Conservation (phyloP, 345 rosid genomes). For the Carallia brachiata region DNA sequence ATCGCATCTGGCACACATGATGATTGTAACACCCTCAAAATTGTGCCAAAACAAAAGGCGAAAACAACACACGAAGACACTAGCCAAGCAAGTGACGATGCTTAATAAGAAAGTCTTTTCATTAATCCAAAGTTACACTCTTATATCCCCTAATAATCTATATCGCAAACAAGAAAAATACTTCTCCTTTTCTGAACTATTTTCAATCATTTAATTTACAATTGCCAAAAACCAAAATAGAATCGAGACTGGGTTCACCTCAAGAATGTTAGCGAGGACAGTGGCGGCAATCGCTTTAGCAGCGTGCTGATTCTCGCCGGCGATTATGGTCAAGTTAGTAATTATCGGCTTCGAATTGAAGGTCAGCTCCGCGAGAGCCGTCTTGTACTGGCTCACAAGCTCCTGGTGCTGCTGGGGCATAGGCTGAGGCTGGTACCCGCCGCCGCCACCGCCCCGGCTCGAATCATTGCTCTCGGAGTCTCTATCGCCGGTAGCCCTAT, state of each 20-base stretch:
- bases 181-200: background rate
- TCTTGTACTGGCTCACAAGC: slow-evolving; percentile 84
- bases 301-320: slow-evolving; percentile 85
- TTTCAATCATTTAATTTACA: slow-evolving; percentile 17
- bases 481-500: slow-evolving; percentile 27
- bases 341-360: slow-evolving; percentile 98
- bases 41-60: background rate
- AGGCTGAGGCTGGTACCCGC: slow-evolving; percentile 79
- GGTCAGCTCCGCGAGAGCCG: slow-evolving; percentile 88
- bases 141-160: background rate
- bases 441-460: slow-evolving; percentile 40
- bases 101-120: slow-evolving; percentile 23
- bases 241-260: slow-evolving; percentile 76
- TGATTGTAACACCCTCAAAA: too few species aligned
- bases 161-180: background rate
- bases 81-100: slow-evolving; percentile 3
- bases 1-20: too few species aligned
- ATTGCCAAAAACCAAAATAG: slow-evolving; percentile 34
- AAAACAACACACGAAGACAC: background rate
- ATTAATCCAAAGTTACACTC: slow-evolving; percentile 48
- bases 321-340: slow-evolving; percentile 91
- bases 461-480: slow-evolving; percentile 51
- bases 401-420: slow-evolving; percentile 69
- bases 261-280: slow-evolving; percentile 82
- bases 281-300: slow-evolving; percentile 79